These are phyloP conservation scores for Venturia pyrina DNA, from an alignment of 2,329 filamentous ascomycete genomes.

Conservation along the genomic window DNA sequence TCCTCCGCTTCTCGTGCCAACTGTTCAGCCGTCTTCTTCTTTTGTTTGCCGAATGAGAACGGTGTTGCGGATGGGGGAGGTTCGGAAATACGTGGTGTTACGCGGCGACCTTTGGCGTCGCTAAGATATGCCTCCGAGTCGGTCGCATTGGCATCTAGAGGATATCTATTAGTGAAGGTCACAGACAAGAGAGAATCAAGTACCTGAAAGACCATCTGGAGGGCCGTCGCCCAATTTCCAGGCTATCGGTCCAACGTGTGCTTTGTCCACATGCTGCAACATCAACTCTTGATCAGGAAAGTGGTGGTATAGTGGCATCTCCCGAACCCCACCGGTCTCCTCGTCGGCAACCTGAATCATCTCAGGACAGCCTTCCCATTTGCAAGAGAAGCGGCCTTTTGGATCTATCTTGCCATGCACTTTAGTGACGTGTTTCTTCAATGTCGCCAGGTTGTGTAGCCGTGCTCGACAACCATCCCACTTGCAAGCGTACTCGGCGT, in stretches of 20 bases:
- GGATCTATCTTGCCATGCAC: conserved; percentile 35
- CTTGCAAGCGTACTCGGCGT: conserved; percentile 44
- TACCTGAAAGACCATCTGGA: conserved; percentile 44
- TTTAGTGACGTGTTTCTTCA: conserved; percentile 50
- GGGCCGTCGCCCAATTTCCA: conserved; percentile 53
- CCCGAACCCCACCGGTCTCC: conserved; percentile 19
- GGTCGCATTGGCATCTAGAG: conserved; percentile 16
- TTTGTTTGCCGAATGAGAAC: conserved; percentile 14
- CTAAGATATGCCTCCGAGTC: conserved; percentile 38
- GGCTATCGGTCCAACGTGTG: conserved; percentile 44
- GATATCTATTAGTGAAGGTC: neutral
- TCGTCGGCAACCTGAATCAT: conserved; percentile 19
- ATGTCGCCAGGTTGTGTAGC: conserved; percentile 50
- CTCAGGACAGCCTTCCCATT: conserved; percentile 34
- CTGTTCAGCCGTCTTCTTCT: conserved; percentile 31
- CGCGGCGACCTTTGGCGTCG: conserved; percentile 35
- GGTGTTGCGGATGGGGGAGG: neutral
- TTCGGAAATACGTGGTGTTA: conserved; percentile 34
- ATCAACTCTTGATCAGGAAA: conserved; percentile 35
- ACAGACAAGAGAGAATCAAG: neutral
- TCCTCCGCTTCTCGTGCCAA: conserved; percentile 36
- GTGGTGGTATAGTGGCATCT: conserved; percentile 15
- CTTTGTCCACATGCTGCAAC: conserved; percentile 40
- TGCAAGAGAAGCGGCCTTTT: conserved; percentile 31
- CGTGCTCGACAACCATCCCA: conserved; percentile 49